phyloP scores from a whole-genome alignment of 768 basidiomycete species.

The Termitomyces sp. region DNA sequence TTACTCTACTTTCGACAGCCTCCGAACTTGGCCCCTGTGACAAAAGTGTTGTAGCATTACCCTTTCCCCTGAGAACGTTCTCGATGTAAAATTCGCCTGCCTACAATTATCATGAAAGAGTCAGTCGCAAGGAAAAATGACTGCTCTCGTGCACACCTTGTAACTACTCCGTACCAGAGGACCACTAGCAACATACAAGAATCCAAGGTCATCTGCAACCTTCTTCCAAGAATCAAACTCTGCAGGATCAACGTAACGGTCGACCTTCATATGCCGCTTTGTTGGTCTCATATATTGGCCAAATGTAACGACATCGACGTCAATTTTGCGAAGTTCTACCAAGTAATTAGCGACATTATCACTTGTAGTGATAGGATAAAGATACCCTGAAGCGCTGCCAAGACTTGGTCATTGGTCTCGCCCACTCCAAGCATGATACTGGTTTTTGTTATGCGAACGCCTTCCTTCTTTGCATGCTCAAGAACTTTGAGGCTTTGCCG shows the following conservation, averaged over 20 bases:
- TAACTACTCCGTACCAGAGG: conserved; percentile 95
- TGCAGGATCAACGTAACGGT: conserved; percentile 88
- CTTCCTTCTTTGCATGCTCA: conserved; percentile 76
- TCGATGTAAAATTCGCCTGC: conserved; percentile 97
- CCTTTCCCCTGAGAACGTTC: conserved; percentile 73
- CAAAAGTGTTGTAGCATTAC: conserved; percentile 24
- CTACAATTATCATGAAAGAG: conserved; percentile 30
- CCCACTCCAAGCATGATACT: conserved; percentile 99
- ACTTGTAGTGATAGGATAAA: not conserved
- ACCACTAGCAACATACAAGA: conserved; percentile 95
- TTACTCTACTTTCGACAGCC: not conserved
- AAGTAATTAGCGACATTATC: not conserved
- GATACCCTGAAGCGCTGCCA: conserved; percentile 70
- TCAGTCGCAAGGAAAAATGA: not conserved
- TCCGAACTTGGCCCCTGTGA: not conserved
- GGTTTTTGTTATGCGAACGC: conserved; percentile 90
- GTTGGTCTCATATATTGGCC: conserved; percentile 99
- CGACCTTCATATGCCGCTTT: conserved; percentile 98
- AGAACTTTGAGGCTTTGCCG: conserved; percentile 78
- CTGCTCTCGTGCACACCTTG: conserved; percentile 54
- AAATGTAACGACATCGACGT: conserved; percentile 97
- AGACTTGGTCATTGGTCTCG: conserved; percentile 77
- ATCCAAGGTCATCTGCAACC: conserved; percentile 89
- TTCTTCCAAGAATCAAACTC: conserved; percentile 92
- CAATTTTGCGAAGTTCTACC: conserved; percentile 79